A percentile compares a stretch with the other conserved stretches of the same genome.
phyloP scores from a whole-genome alignment of 2,329 filamentous ascomycete species.

The Cordyceps tenuipes region DNA sequence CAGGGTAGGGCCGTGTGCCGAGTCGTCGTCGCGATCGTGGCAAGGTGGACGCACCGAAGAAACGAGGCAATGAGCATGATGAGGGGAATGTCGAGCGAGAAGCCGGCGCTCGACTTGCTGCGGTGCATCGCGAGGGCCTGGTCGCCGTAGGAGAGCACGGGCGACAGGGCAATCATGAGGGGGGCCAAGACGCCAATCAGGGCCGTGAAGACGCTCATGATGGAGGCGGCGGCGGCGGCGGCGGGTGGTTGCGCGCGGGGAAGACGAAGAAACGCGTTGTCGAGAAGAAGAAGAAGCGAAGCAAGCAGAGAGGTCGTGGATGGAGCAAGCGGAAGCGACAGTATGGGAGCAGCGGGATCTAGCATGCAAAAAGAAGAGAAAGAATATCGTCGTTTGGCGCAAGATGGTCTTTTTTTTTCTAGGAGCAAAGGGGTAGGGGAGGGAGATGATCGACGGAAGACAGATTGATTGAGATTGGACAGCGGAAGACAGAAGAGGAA shows the following conservation, averaged over 20 bases:
- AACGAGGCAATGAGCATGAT: conserved; percentile 65
- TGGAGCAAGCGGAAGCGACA: not conserved
- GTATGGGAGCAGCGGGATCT: not conserved
- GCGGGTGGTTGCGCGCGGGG: not conserved
- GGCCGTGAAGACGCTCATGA: conserved; percentile 34
- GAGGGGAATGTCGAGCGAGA: conserved; percentile 62
- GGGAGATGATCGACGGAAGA: not conserved
- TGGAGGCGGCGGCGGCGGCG: not conserved
- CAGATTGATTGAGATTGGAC: not conserved
- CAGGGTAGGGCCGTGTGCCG: not conserved
- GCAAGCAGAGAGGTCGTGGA: not conserved
- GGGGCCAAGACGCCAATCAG: conserved; percentile 52
- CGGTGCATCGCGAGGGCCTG: conserved; percentile 58
- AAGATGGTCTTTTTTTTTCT: not conserved
- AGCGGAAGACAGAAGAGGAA: not conserved
- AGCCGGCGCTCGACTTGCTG: conserved; percentile 55
- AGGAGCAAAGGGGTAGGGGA: not conserved
- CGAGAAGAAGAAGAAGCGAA: not conserved
- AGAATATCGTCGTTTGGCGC: not conserved
- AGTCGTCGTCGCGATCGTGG: not conserved
- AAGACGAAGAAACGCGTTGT: not conserved
- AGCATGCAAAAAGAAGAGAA: not conserved
- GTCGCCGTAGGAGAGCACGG: conserved; percentile 57
- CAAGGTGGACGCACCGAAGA: conserved; percentile 40
- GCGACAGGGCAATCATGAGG: conserved; percentile 55